These are phyloP conservation scores for Cubamyces sp. DNA, from an alignment of 768 basidiomycete species.

Conservation along the genomic window DNA sequence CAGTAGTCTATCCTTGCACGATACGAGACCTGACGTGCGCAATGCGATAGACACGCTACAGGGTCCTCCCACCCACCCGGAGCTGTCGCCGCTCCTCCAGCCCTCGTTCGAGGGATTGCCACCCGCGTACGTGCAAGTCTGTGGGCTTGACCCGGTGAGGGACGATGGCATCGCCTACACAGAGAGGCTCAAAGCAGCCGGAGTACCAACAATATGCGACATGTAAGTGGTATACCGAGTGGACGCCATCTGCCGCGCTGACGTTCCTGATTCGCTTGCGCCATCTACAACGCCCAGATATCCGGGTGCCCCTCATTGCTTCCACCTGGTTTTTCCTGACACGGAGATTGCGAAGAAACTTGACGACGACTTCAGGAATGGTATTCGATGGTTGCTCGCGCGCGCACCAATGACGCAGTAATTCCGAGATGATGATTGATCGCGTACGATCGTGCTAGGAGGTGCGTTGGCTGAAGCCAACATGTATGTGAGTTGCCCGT, in stretches of 20 bases:
- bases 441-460: too few species aligned
- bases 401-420: background rate
- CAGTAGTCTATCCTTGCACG: too few species aligned
- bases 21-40: too few species aligned
- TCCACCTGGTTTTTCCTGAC: conserved; percentile 6
- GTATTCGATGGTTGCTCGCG: conserved; percentile 6
- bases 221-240: conserved; percentile 22
- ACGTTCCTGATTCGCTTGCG: background rate
- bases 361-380: background rate
- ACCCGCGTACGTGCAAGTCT: conserved; percentile 31
- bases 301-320: conserved; percentile 2
- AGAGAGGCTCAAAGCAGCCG: conserved; percentile 27
- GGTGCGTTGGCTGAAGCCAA: too few species aligned
- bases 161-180: conserved; percentile 37
- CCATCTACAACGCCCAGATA: background rate
- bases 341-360: background rate
- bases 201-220: conserved; percentile 30
- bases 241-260: background rate
- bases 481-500: too few species aligned
- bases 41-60: conserved; percentile 1
- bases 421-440: background rate
- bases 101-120: conserved; percentile 29
- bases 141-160: conserved; percentile 32
- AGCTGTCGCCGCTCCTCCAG: conserved; percentile 28
- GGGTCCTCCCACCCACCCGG: conserved; percentile 8